Conservation (phyloP, 108 stramenopile species). For the Cylindrotheca fusiformis region DNA sequence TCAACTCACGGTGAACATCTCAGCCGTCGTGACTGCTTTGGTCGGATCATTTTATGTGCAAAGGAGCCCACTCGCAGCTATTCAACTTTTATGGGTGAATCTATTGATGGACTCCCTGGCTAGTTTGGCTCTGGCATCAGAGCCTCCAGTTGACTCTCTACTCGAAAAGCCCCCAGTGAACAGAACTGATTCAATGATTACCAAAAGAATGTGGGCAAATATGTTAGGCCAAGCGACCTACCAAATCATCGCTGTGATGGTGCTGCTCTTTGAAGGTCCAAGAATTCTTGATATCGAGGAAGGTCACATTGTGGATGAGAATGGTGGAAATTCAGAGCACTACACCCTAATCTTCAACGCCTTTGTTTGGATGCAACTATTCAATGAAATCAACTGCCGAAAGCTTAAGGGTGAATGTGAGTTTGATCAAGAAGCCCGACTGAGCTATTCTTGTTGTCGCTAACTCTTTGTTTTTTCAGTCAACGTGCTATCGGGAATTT, state of each 20-base stretch:
- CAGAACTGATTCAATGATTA: constrained; percentile 79
- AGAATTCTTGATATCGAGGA: constrained; percentile 46
- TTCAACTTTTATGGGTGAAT: constrained; percentile 98
- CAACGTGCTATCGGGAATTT: constrained; percentile 81
- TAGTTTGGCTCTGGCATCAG: constrained; percentile 94
- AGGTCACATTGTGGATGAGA: constrained; percentile 50
- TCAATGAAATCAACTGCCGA: constrained; percentile 96
- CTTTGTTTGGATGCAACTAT: constrained; percentile 97
- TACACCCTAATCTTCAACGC: constrained; percentile 95
- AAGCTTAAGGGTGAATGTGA: constrained; percentile 76
- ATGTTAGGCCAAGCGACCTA: constrained; percentile 87
- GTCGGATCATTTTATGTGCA: constrained; percentile 85
- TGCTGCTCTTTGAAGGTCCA: constrained; percentile 67
- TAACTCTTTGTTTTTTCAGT: constrained; percentile 28
- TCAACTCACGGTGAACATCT: constrained; percentile 96
- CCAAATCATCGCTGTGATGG: constrained; percentile 78
- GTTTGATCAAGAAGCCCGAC: constrained; percentile 15
- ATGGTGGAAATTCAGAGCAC: constrained; percentile 65
- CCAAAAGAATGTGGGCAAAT: constrained; percentile 86
- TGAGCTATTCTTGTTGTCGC: too few relatives aligned
- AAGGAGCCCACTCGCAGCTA: constrained; percentile 91
- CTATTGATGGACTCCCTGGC: constrained; percentile 98
- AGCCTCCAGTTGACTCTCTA: constrained; percentile 83
- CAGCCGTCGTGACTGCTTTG: constrained; percentile 89
- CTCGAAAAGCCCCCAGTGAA: constrained; percentile 79